These are phyloP conservation scores for Pleurotus pulmonarius DNA, from an alignment of 768 basidiomycete genomes.

Conservation along the genomic window DNA sequence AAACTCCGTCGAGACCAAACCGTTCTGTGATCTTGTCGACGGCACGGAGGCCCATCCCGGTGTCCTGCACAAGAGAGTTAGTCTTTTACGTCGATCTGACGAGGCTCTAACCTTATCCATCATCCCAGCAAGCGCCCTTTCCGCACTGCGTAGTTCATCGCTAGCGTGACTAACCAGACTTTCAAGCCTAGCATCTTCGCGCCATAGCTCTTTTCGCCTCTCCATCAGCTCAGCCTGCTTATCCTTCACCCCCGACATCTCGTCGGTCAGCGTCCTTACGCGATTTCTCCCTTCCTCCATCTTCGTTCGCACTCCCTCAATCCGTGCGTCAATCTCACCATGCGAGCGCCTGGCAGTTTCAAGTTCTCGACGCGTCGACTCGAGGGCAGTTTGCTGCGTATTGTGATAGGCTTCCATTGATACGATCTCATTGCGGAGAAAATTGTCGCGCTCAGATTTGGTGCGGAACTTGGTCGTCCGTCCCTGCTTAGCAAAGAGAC, in stretches of 20 bases:
- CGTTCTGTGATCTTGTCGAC: conserved; percentile 82
- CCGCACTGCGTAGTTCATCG: conserved; percentile 78
- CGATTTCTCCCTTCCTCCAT: conserved; percentile 63
- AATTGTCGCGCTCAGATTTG: conserved; percentile 79
- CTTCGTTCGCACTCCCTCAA: conserved; percentile 50
- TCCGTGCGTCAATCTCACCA: conserved; percentile 54
- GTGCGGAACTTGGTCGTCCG: conserved; percentile 83
- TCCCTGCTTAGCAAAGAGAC: conserved; percentile 88
- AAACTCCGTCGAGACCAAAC: conserved; percentile 75
- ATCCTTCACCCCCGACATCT: conserved; percentile 58
- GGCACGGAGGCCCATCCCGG: conserved; percentile 81
- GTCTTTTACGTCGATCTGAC: neutral
- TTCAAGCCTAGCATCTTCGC: conserved; percentile 88
- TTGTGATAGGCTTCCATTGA: conserved; percentile 60
- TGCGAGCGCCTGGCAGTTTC: conserved; percentile 43
- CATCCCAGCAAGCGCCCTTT: conserved; percentile 79
- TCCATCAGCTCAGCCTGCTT: conserved; percentile 69
- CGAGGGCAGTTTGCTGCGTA: conserved; percentile 54
- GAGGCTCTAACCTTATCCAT: conserved; percentile 82
- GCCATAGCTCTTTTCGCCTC: conserved; percentile 88
- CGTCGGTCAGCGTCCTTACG: conserved; percentile 56
- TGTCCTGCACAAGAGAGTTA: conserved; percentile 56
- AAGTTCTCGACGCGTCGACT: conserved; percentile 48
- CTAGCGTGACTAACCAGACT: conserved; percentile 71
- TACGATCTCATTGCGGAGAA: conserved; percentile 73